phyloP scores from a whole-genome alignment of 2,329 filamentous ascomycete species.

The Cytospora chrysosperma region DNA sequence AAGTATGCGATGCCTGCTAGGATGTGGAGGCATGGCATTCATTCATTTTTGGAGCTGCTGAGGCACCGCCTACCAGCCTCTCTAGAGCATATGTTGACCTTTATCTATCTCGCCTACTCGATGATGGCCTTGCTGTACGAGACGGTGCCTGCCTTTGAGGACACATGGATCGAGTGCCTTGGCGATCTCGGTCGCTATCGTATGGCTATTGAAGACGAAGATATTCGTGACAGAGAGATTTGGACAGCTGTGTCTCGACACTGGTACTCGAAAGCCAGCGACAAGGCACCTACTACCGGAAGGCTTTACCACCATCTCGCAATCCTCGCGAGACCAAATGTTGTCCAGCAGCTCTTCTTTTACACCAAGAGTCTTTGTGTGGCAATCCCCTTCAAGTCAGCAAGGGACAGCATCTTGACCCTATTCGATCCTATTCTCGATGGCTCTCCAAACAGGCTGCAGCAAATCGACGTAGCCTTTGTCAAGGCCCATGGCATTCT shows the following conservation, averaged over 20 bases:
- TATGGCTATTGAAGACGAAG: conserved; percentile 89
- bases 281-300: conserved; percentile 72
- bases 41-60: conserved; percentile 76
- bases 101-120: conserved; percentile 84
- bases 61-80: conserved; percentile 72
- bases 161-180: conserved; percentile 92
- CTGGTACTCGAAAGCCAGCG: conserved; percentile 84
- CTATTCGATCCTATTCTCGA: conserved; percentile 54
- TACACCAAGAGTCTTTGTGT: conserved; percentile 72
- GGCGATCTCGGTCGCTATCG: conserved; percentile 79
- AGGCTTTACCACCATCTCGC: conserved; percentile 87
- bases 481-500: conserved; percentile 64
- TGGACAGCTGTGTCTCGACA: conserved; percentile 79
- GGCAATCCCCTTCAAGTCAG: conserved; percentile 63
- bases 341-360: conserved; percentile 68
- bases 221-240: conserved; percentile 70
- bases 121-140: conserved; percentile 89
- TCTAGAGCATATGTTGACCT: conserved; percentile 85
- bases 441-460: conserved; percentile 31
- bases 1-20: conserved; percentile 90
- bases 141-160: conserved; percentile 76
- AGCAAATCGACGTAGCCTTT: conserved; percentile 56
- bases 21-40: conserved; percentile 94
- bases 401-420: conserved; percentile 47
- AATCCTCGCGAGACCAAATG: conserved; percentile 69